Evolutionary conservation across 2,329 filamentous ascomycete species (phyloP).

Genomic region (Colletotrichum tropicale): DNA sequence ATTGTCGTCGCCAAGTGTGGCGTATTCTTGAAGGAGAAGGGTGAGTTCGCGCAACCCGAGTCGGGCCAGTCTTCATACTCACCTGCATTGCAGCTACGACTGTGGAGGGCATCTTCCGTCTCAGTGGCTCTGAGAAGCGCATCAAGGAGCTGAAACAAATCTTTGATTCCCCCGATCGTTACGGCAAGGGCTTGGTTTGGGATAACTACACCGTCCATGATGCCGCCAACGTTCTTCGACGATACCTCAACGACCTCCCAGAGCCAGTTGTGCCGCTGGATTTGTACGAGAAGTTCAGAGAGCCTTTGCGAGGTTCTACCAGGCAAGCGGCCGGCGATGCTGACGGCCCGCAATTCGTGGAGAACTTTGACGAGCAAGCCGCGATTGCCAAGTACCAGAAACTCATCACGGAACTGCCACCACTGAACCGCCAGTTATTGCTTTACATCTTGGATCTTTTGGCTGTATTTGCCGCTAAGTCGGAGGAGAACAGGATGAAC

Average conservation of each 20-base stretch:
- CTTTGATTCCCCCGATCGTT: constrained; percentile 94
- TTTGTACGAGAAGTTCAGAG: constrained; percentile 89
- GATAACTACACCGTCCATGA: constrained; percentile 98
- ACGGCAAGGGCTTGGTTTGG: constrained; percentile 97
- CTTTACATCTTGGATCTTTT: constrained; percentile 95
- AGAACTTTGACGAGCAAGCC: constrained; percentile 64
- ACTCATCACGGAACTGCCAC: constrained; percentile 90
- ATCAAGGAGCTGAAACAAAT: constrained; percentile 94
- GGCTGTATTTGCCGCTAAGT: constrained; percentile 96
- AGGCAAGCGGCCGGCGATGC: constrained; percentile 75
- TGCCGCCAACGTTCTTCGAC: constrained; percentile 92
- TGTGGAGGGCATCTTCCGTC: constrained; percentile 93
- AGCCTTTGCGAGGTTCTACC: constrained; percentile 75
- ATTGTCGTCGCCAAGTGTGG: constrained; percentile 99
- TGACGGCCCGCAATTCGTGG: constrained; percentile 72
- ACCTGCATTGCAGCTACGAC: constrained; percentile 72
- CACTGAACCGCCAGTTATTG: constrained; percentile 89
- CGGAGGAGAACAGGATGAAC: constrained; percentile 96
- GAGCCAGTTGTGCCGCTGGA: constrained; percentile 96
- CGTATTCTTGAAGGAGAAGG: constrained; percentile 97
- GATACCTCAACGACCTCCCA: constrained; percentile 94
- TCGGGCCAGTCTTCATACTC: constrained; percentile 12
- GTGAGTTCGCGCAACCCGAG: constrained; percentile 53
- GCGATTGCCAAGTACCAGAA: constrained; percentile 86
- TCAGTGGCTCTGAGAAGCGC: constrained; percentile 95